phyloP scores from a whole-genome alignment of 805 yeast genomes.

The Blastobotrys parvus region DNA sequence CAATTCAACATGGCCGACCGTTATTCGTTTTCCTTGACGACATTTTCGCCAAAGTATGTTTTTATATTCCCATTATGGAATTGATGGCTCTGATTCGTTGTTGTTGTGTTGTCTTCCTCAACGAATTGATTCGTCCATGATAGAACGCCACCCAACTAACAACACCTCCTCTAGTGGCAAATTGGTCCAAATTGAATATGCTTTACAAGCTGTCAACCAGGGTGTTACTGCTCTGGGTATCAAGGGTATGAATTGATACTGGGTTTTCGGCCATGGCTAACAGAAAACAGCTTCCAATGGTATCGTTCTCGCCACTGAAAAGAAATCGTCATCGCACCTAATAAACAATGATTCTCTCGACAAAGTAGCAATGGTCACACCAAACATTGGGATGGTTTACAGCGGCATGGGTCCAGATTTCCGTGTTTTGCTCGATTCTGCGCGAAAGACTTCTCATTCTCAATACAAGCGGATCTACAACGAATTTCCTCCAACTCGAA shows the following conservation, averaged over 20 bases:
- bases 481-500: conserved; percentile 94
- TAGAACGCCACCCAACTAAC: neutral
- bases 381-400: conserved; percentile 93
- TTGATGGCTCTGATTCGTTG: neutral
- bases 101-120: conserved; percentile 1
- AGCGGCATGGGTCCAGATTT: conserved; percentile 99
- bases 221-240: conserved; percentile 97
- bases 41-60: conserved; percentile 89
- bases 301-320: conserved; percentile 92
- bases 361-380: conserved; percentile 79
- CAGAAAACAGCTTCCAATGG: conserved; percentile 73
- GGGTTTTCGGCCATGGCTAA: neutral
- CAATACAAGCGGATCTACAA: conserved; percentile 88
- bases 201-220: conserved; percentile 92
- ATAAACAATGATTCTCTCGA: conserved; percentile 65
- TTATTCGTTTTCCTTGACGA: conserved; percentile 93
- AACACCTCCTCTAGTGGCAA: conserved; percentile 57
- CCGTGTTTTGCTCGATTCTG: conserved; percentile 86
- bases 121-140: conserved; percentile 2
- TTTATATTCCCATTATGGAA: neutral
- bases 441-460: conserved; percentile 89
- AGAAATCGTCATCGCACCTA: conserved; percentile 74
- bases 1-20: conserved; percentile 99
- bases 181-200: conserved; percentile 95
- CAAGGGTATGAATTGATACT: conserved; percentile 30